Evolutionary conservation across 2,329 filamentous ascomycete species (phyloP), one percentile per base, ranked within the genome.

Genomic region (Fusarium penzigii): DNA sequence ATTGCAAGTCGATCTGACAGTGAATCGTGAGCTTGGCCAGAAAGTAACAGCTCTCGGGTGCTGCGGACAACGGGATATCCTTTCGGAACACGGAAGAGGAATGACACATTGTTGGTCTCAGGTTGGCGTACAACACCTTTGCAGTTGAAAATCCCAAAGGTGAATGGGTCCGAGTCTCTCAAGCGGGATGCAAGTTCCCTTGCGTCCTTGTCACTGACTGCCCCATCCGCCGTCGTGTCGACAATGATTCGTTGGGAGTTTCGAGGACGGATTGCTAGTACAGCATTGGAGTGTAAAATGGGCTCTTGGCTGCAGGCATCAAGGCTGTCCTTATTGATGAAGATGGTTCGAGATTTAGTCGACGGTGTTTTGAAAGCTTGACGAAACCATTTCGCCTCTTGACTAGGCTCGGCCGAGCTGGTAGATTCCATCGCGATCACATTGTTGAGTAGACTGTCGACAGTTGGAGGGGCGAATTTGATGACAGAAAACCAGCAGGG

Each of bases 401-500:
- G 17, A 17, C 39, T 8, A 20, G 40, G 34, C 29, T 40, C 32
- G 32, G 32, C 32, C 13, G 32, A 4, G 10, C 10, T 14, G 5
- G 10, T 11, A 36, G 32, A 4, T 36, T 14, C 32, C 13, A 4
- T 14, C 10, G 10, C 32, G 47, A 17, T 39, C 32, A 12, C 12
- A 8, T 17, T 39, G n/a, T 14, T 29, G 17, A 42, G 42, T 9
- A 25, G 34, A 12, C 14, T 39, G 17, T 46, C 39, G 17, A 51
- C 29, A 20, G 39, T 39, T 2, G 32, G 44, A 36, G 39, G 43
- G 39, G 49, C 39, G 38, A 43, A 39, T 39, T 51, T 50, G 46
- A 49, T 44, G 13, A 53, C 17, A 1, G 49, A 25, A 38, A 52
- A 55, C 53, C 53, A 55, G 2, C 38, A 49, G 5, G 49, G 53